Conservation (phyloP, 805 yeast species). For the Saturnispora saitoi region DNA sequence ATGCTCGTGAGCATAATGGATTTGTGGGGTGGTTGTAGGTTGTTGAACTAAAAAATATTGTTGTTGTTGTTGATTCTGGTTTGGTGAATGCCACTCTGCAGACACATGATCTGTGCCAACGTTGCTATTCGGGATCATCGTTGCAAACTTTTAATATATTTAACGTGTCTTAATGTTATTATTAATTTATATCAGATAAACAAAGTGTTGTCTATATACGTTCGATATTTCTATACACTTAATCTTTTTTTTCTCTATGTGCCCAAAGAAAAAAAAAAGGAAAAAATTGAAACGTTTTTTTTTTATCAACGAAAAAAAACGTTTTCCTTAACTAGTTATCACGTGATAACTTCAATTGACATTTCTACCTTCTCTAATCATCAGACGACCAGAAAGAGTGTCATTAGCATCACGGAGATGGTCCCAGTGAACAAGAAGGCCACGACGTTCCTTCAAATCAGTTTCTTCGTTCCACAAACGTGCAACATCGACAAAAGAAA, state of each 20-base stretch:
- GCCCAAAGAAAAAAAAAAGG: neutral
- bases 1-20: no score
- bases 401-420: constrained; percentile 50
- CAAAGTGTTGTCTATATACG: no score
- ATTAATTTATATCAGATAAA: no score
- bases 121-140: no score
- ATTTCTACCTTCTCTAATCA: constrained; percentile 31
- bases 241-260: neutral
- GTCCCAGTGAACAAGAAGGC: constrained; percentile 61
- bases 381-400: constrained; percentile 62
- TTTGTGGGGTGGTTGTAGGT: no score
- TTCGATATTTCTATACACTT: no score
- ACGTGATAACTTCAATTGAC: neutral
- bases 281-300: neutral
- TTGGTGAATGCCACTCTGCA: no score
- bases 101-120: no score
- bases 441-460: constrained; percentile 54
- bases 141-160: no score
- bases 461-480: constrained; percentile 54
- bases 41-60: no score
- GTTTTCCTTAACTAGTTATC: neutral
- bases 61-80: no score
- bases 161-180: no score
- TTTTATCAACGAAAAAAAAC: neutral
- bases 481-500: constrained; percentile 48